Base-by-base conservation (phyloP, 179 eudicot species). In the Silene vulgaris region DNA sequence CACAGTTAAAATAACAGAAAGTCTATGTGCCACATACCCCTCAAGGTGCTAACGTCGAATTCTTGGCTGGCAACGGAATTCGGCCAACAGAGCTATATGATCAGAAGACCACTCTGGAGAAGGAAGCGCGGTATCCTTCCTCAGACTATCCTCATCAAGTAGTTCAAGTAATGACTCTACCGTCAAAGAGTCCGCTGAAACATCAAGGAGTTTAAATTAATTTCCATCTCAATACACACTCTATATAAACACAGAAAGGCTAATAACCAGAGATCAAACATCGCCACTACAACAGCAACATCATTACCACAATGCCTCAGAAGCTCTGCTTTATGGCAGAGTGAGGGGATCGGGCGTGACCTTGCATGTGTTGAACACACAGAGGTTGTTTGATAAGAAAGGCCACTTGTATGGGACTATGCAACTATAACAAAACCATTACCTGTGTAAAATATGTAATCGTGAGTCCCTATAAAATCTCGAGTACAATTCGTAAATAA, bases 81-180 rank as follows among this genome's bases (percentile, higher is more conserved):
- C 99, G 56, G 99, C 97, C 75, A 92, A 81, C 54, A 95, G 93
- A 35, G 99, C 99, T 83, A 92, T 90, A 84, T 95, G 99, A 85
- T 95, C 99, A 11, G 97, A 95, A 35, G 99, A 95, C 99, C 97
- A 95, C 84, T 92, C 99, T 19, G 97, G 97, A 85, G 99, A 95
- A 80, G 99, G 99, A 86, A 95, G 97, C 13, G 97, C 99, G 0
- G 99, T 95, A 76, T 95, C 97, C 82, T 95, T 95, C 78, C 99
- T 86, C 85, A 95, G 80, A 84, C 93, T 85, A 73, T 95, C 97
- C 81, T 95, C 99, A 72, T 95, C 99, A 90, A 93, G 81, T 56
- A 95, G 85, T 86, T 95, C 99, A 87, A 95, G 89, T 66, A 95
- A 85, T 17, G 97, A 89, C 79, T 92, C 97, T 76, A 95, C 99